Conservation (phyloP, 2,329 filamentous ascomycete genomes). For the Sarocladium kiliense region DNA sequence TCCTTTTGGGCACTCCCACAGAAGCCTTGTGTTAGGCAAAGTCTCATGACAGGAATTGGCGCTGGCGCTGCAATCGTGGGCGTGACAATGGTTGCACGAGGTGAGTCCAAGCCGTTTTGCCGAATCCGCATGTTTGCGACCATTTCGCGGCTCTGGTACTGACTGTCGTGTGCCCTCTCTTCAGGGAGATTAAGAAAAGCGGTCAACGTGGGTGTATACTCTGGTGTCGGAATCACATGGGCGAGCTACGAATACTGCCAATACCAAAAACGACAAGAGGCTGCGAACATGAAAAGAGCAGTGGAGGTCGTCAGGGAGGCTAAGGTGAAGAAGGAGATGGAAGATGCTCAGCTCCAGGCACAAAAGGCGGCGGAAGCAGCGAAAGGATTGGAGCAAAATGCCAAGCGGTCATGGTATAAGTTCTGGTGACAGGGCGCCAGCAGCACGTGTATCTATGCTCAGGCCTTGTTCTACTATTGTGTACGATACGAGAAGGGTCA, state of each 20-base stretch:
- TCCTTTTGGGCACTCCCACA: slow-evolving; percentile 72
- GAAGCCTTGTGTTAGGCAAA: slow-evolving; percentile 78
- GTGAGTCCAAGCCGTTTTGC: slow-evolving; percentile 42
- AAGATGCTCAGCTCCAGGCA: slow-evolving; percentile 14
- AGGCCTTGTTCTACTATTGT: too few relatives aligned
- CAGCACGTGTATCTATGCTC: too few relatives aligned
- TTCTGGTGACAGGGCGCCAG: slow-evolving; percentile 45
- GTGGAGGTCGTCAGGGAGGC: slow-evolving; percentile 57
- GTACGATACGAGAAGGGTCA: too few relatives aligned
- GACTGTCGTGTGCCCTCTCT: not conserved
- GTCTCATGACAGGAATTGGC: slow-evolving; percentile 77
- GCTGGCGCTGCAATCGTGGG: slow-evolving; percentile 72
- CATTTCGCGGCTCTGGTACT: too few relatives aligned
- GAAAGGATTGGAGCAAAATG: slow-evolving; percentile 25
- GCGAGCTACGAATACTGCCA: slow-evolving; percentile 82
- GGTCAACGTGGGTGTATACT: slow-evolving; percentile 76
- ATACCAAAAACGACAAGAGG: slow-evolving; percentile 66
- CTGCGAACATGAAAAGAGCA: slow-evolving; percentile 76
- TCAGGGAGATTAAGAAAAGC: slow-evolving; percentile 40
- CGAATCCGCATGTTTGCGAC: not conserved
- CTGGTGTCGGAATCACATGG: slow-evolving; percentile 59
- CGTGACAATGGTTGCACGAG: slow-evolving; percentile 67
- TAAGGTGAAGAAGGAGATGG: slow-evolving; percentile 39
- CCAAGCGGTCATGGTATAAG: slow-evolving; percentile 47
- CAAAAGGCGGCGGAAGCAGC: slow-evolving; percentile 19